Base-by-base conservation (phyloP, 1,284 basidiomycete species). In the Vanrija sp. region DNA sequence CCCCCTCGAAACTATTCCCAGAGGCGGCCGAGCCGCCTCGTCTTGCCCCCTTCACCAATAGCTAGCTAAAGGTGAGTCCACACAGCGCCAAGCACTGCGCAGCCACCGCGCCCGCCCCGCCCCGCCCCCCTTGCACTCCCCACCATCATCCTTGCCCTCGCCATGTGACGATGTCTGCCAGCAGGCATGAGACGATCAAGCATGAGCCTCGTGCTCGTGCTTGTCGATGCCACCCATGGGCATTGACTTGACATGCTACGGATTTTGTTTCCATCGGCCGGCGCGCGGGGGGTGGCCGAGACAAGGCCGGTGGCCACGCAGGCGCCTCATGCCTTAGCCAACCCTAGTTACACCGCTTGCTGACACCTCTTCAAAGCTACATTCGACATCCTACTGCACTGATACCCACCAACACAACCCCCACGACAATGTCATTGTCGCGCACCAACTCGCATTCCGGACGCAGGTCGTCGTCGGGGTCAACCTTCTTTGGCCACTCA, bases 241-340 rank as follows among this genome's bases (percentile, higher is more conserved):
- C 65, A 56, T 49, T 53, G 61, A 72, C 68, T 72, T 72, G 68
- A 72, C 69, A 68, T 68, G 46, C 51, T 26, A 23, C 39, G 38
- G 21, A 40, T 29, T 29, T 7, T 8, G 7, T 29, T 45, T 28
- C 23, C 29, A 38, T 23, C 21, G 21, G 21, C 21, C 21, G 21
- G 21, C 43, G 42, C n/a, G 29, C 34, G 9, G 23, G 10, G 21
- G 21, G 34, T 49, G 45, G 29, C 29, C n/a, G 45, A 10, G 28
- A 5, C 9, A 6, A 16, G 18, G 34, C 23, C 49, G 38, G 25
- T 50, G 39, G 40, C 40, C 15, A 15, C 28, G 34, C 51, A 45
- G 14, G 38, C 51, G 18, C 7, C 21, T 23, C 21, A 3, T 23
- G 21, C 21, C 21, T 40, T 26, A 40, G 19, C 9, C 26, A 34